phyloP scores from a whole-genome alignment of 2,329 filamentous ascomycete species.

The Aspergillus sp. region DNA sequence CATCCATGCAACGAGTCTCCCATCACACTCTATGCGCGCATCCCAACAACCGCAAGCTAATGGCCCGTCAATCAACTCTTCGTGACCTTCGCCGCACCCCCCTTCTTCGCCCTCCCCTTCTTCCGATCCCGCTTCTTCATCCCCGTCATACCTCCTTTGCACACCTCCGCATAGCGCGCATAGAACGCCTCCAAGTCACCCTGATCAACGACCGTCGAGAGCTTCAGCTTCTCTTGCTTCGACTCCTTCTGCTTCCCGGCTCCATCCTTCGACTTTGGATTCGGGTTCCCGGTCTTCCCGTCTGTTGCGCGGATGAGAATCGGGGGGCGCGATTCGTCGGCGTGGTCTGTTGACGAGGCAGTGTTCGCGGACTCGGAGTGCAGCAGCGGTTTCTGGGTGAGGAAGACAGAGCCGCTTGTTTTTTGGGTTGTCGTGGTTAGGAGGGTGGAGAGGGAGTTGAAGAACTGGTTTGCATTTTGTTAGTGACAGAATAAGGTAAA shows the following conservation, averaged over 20 bases:
- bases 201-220: slow-evolving; percentile 73
- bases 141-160: slow-evolving; percentile 77
- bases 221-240: slow-evolving; percentile 56
- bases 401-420: slow-evolving; percentile 35
- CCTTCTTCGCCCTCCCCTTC: slow-evolving; percentile 61
- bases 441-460: slow-evolving; percentile 31
- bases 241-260: slow-evolving; percentile 34
- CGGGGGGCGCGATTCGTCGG: slow-evolving; percentile 59
- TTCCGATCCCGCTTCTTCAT: slow-evolving; percentile 89
- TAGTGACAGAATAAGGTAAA: no score
- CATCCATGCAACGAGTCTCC: slow-evolving; percentile 1
- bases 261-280: slow-evolving; percentile 31
- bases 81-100: slow-evolving; percentile 19
- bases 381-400: slow-evolving; percentile 37
- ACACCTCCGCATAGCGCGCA: slow-evolving; percentile 74
- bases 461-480: slow-evolving; percentile 28
- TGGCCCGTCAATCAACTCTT: slow-evolving; percentile 16
- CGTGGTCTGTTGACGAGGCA: slow-evolving; percentile 20
- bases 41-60: slow-evolving; percentile 1
- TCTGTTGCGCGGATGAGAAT: slow-evolving; percentile 78
- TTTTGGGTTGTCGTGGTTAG: slow-evolving; percentile 31
- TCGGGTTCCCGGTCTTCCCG: slow-evolving; percentile 50
- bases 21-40: no score
- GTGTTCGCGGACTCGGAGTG: slow-evolving; percentile 7
- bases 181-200: slow-evolving; percentile 74